Conservation (phyloP, 139 green algal species). For the Coelastrella sp. region DNA sequence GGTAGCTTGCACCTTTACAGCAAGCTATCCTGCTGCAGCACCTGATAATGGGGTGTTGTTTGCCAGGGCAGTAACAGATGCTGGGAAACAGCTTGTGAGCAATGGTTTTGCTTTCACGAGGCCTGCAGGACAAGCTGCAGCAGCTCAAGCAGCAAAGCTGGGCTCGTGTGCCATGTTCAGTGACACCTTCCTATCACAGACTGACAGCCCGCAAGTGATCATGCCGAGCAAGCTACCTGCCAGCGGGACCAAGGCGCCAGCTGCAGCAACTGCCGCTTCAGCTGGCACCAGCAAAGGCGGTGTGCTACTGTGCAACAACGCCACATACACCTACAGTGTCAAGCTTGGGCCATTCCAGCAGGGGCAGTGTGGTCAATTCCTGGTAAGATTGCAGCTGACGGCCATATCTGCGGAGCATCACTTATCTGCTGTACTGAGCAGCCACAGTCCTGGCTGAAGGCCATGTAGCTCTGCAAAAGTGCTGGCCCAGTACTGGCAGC, state of each 20-base stretch:
- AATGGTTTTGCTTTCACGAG: background rate
- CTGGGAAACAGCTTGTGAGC: background rate
- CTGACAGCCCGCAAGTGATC: background rate
- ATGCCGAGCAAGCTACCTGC: background rate
- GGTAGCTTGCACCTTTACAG: conserved; percentile 10
- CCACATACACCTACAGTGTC: background rate
- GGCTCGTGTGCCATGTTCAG: conserved; percentile 33
- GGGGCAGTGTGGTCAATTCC: conserved; percentile 15
- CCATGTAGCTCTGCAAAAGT: too few relatives aligned
- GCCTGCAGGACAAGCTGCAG: background rate
- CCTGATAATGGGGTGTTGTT: background rate
- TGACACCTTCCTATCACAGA: conserved; percentile 16
- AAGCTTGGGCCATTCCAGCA: background rate
- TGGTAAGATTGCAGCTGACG: background rate
- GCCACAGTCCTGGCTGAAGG: too few relatives aligned
- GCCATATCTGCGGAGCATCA: too few relatives aligned
- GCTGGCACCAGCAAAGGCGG: background rate
- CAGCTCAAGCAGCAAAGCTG: conserved; percentile 7
- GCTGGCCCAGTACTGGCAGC: too few relatives aligned
- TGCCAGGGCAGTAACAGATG: conserved; percentile 15
- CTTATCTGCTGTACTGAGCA: too few relatives aligned
- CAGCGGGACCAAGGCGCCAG: conserved; percentile 39
- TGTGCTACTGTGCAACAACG: conserved; percentile 31
- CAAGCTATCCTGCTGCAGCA: background rate
- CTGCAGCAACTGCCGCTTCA: background rate